Evolutionary conservation across 140 eudicot genomes (phyloP).

Genomic region (Senecio squalidus): DNA sequence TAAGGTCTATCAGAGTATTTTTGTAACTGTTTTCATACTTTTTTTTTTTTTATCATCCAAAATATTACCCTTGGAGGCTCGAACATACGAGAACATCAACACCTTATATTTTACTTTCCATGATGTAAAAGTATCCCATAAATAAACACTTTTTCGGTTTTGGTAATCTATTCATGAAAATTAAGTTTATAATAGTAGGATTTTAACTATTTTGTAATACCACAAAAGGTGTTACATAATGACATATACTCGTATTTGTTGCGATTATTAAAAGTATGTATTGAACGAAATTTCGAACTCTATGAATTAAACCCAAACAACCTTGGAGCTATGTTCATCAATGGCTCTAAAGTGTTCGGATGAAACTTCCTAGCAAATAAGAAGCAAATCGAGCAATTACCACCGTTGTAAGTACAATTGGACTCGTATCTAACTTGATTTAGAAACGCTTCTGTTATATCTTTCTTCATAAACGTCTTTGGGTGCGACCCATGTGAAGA

Average conservation of each 20-base stretch:
- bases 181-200: too few relatives aligned
- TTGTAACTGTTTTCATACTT: too few relatives aligned
- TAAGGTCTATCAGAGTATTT: too few relatives aligned
- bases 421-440: conserved; percentile 29
- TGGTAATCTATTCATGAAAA: too few relatives aligned
- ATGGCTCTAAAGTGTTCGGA: conserved; percentile 58
- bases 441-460: conserved; percentile 39
- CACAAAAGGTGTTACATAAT: neutral
- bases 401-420: conserved; percentile 49
- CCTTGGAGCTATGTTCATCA: conserved; percentile 46
- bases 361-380: conserved; percentile 89
- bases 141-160: neutral
- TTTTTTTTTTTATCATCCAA: too few relatives aligned
- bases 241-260: neutral
- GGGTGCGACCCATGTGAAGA: conserved; percentile 71
- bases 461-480: conserved; percentile 28
- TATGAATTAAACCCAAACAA: conserved; percentile 40
- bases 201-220: neutral
- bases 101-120: neutral
- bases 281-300: neutral
- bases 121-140: neutral
- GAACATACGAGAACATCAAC: neutral
- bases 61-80: too few relatives aligned
- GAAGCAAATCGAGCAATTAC: conserved; percentile 40
- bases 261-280: neutral